Base-by-base conservation (phyloP, 2,329 filamentous ascomycete species). In the Cladophialophora exuberans region DNA sequence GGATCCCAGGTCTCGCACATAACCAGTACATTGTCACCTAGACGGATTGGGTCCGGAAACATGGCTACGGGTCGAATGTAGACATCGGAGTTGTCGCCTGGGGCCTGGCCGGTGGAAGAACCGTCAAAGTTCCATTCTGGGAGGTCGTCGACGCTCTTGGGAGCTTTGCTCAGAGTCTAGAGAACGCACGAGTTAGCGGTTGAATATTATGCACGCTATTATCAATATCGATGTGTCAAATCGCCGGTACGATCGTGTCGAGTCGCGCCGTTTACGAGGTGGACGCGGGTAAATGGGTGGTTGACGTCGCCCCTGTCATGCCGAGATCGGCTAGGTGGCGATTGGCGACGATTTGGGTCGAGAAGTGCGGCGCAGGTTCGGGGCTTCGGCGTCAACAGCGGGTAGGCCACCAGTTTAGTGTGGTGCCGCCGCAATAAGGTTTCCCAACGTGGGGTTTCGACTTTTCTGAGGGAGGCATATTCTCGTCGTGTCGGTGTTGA, bases 31-130 rank as follows among this genome's bases (percentile, higher is more conserved):
- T 97, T 97, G 77, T 91, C 89, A 58, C 85, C 85, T 60, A 85
- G 83, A 65, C 92, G 89, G 87, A 97, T 93, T 58, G 93, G 93
- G 64, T 96, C 91, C 66, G 90, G 88, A 84, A 84, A 97, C 77
- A 92, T 85, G 66, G 91, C 90, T 61, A 89, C 84, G 56, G 92
- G 92, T 71, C 90, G 88, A 66, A 97, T 89, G 84, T 96, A 97
- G 80, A 97, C 89, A 77, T 97, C 93, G 43, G 90, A 96, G 85
- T 97, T 94, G 76, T 95, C 89, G 68, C 92, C 91, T 35, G 90
- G 90, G 44, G 93, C 93, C 77, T 97, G 93, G 65, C 83, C 86
- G 65, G 91, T 97, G 11, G 91, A 96, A 54, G 90, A 96, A 70
- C 93, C 93, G 73, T 90, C 87, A 69, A 89, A 89, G 78, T 89